A percentile compares a stretch with the other conserved stretches of the same genome.
phyloP scores from a whole-genome alignment of 2,329 filamentous ascomycete genomes.

The Fusarium sp. region DNA sequence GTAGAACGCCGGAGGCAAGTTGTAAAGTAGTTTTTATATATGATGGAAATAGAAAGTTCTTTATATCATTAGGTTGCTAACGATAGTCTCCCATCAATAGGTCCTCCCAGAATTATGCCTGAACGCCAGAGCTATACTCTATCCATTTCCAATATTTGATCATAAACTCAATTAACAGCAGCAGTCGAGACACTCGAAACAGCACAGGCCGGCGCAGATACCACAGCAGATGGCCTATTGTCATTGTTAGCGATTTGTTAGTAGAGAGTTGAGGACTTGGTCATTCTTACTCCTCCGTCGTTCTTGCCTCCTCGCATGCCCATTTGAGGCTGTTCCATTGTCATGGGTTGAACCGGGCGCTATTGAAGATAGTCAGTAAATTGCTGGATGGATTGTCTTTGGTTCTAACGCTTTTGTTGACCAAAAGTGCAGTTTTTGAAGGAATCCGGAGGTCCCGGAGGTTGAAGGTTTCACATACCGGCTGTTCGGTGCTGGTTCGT shows the following conservation, averaged over 20 bases:
- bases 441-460: constrained; percentile 16
- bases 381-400: neutral
- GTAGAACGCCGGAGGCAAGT: neutral
- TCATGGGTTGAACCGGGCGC: constrained; percentile 52
- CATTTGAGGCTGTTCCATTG: constrained; percentile 43
- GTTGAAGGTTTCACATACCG: constrained; percentile 45
- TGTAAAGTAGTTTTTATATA: neutral
- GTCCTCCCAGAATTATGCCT: constrained; percentile 29
- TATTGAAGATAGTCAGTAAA: constrained; percentile 25
- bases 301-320: constrained; percentile 50
- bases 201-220: constrained; percentile 54
- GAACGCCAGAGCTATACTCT: constrained; percentile 36
- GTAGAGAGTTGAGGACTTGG: neutral
- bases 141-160: neutral
- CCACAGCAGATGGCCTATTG: constrained; percentile 55
- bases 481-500: constrained; percentile 49
- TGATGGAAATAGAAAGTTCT: constrained; percentile 3
- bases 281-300: constrained; percentile 51
- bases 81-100: neutral
- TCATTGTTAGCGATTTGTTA: neutral
- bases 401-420: neutral
- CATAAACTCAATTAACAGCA: constrained; percentile 45
- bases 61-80: constrained; percentile 17
- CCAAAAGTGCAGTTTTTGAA: neutral
- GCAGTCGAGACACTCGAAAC: constrained; percentile 53